phyloP scores from a whole-genome alignment of 495 filamentous ascomycete genomes.

The Penicillium odoratum region DNA sequence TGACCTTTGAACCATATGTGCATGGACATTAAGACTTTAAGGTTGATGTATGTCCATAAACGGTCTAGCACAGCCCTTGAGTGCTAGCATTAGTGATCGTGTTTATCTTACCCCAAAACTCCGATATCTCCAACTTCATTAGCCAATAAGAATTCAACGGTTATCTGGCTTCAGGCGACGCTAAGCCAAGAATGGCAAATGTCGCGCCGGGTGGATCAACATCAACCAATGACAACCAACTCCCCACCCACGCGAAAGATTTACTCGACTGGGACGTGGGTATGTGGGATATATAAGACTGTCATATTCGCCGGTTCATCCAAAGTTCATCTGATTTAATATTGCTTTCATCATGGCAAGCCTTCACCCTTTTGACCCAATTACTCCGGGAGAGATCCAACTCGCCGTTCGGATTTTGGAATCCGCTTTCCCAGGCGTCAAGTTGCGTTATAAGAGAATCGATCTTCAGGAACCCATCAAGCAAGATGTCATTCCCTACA shows the following conservation, averaged over 20 bases:
- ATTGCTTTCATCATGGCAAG: conserved; percentile 20
- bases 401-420: conserved; percentile 41
- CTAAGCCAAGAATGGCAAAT: conserved; percentile 23
- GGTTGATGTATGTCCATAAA: no score
- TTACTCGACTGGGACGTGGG: conserved; percentile 16
- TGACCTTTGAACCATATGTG: no score
- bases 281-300: conserved; percentile 13
- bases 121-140: not conserved
- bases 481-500: conserved; percentile 41
- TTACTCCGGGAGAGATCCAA: conserved; percentile 44
- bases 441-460: conserved; percentile 46
- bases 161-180: not conserved
- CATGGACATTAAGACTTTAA: no score
- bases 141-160: not conserved
- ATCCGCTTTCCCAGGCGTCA: conserved; percentile 38
- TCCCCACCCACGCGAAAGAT: conserved; percentile 20
- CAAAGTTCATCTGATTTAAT: not conserved
- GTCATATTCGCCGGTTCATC: not conserved
- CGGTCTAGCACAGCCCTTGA: no score
- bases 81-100: no score
- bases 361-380: conserved; percentile 46
- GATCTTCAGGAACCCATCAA: conserved; percentile 47
- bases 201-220: conserved; percentile 17
- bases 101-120: not conserved
- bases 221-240: conserved; percentile 14